Conservation (phyloP, 371 early-diverging fungal species). For the Mucor mucedo region DNA sequence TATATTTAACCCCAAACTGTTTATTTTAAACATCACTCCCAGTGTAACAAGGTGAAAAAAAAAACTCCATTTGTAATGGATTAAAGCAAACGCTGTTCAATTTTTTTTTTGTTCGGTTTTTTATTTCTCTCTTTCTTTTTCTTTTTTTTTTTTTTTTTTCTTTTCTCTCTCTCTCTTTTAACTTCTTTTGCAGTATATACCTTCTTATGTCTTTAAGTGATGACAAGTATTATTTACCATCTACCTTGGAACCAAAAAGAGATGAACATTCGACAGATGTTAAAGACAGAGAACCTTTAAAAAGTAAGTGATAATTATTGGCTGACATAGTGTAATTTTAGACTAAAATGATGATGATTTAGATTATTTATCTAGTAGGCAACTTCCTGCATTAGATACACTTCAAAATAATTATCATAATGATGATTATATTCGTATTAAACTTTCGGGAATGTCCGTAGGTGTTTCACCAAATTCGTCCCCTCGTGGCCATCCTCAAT, state of each 20-base stretch:
- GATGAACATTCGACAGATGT: slow-evolving; percentile 7
- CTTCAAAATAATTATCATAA: slow-evolving; percentile 7
- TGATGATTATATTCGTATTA: slow-evolving; percentile 17
- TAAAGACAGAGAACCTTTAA: slow-evolving; percentile 4
- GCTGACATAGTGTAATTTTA: not conserved
- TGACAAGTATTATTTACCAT: not conserved
- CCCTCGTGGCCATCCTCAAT: slow-evolving; percentile 12
- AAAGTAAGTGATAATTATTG: not conserved
- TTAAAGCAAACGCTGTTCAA: not conserved
- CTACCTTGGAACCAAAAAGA: slow-evolving; percentile 6
- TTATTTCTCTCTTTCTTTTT: not conserved
- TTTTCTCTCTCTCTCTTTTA: not conserved
- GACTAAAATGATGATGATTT: not conserved
- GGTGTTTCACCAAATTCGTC: slow-evolving; percentile 19
- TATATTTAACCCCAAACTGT: not conserved
- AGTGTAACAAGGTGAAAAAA: slow-evolving; percentile 1
- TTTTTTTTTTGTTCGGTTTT: not conserved
- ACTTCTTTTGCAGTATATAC: not conserved
- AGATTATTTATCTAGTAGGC: slow-evolving; percentile 6
- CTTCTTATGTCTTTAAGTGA: not conserved
- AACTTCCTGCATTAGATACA: slow-evolving; percentile 11
- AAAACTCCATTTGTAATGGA: not conserved
- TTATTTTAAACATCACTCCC: slow-evolving; percentile 2
- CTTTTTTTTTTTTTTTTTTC: not conserved
- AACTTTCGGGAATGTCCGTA: slow-evolving; percentile 23